Base-by-base conservation (phyloP, 306 rosid genomes). In the Quercus mongolica region DNA sequence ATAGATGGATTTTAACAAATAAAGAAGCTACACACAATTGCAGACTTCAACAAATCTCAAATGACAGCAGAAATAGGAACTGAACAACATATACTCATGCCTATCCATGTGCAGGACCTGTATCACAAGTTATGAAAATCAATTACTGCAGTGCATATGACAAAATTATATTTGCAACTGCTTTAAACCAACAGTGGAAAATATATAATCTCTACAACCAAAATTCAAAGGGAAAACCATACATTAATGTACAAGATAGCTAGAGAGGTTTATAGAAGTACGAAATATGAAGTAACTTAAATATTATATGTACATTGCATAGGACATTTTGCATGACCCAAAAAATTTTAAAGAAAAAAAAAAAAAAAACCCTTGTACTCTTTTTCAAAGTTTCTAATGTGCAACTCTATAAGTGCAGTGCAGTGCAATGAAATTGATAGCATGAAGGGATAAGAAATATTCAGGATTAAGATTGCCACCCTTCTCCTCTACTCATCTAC, bases 71-170 rank as follows among this genome's bases (percentile, higher is more conserved):
- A 21, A 71, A 68, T 76, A 49, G 20, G 1, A 94, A 94, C 91
- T 89, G 94, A 82, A 73, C 65, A 73, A 95, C 98, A 89, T 91
- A 62, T 95, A 91, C 74, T 94, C 97, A 84, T 92, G 92, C 79
- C 97, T 86, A 67, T 94, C 99, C 94, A 94, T 92, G 74, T 94
- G 99, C 85, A 92, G 91, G 73, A 94, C 99, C 97, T 91, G 79
- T 41, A 30, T 73, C 77, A 78, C 21, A 38, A 67, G 3, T 74
- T 14, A 69, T 25, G 46, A 35, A 30, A 19, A 72, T 71, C 74
- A 71, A 51, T 30, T 11, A 64, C 33, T 64, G 23, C 14, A 30
- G 21, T 6, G 13, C 71, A 64, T 2, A 28, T n/a, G 4, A 30
- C 12, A 6, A 4, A 30, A 64, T 30, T 21, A 14, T 6, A 64